phyloP scores from a whole-genome alignment of 2,329 filamentous ascomycete genomes.

The Arthrinium puccinioides region DNA sequence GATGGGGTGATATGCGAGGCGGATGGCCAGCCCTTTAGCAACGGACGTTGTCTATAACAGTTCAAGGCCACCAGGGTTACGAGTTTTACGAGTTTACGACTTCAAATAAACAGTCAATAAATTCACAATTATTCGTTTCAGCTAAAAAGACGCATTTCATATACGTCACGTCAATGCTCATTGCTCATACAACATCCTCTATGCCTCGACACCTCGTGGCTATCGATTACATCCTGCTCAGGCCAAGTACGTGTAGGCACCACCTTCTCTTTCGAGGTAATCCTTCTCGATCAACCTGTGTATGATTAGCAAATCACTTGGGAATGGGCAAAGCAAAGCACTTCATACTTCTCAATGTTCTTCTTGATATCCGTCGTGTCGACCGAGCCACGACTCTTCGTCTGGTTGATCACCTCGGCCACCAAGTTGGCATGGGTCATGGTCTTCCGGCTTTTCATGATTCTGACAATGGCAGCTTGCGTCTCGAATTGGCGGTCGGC shows the following conservation, averaged over 20 bases:
- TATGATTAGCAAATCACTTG: background rate
- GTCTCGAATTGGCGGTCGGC: constrained; percentile 93
- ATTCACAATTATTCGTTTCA: no score
- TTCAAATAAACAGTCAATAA: no score
- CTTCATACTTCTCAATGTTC: constrained; percentile 83
- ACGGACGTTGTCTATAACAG: no score
- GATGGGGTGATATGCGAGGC: no score
- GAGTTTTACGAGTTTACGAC: no score
- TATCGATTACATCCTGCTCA: no score
- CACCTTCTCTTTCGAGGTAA: constrained; percentile 76
- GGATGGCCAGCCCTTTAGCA: no score
- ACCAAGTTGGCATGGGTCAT: constrained; percentile 85
- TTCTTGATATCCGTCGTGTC: constrained; percentile 87
- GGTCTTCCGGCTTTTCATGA: constrained; percentile 90
- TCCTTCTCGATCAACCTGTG: constrained; percentile 85
- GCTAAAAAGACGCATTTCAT: no score
- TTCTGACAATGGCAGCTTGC: constrained; percentile 90
- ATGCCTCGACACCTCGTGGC: no score
- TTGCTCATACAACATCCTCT: no score
- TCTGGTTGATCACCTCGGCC: constrained; percentile 86
- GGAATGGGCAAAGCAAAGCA: background rate
- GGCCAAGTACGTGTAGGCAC: constrained; percentile 64
- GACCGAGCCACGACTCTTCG: constrained; percentile 76
- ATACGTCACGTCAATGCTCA: no score
- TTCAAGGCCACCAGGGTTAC: no score